phyloP scores from a whole-genome alignment of 2,329 filamentous ascomycete genomes.

The Diaporthe citri region DNA sequence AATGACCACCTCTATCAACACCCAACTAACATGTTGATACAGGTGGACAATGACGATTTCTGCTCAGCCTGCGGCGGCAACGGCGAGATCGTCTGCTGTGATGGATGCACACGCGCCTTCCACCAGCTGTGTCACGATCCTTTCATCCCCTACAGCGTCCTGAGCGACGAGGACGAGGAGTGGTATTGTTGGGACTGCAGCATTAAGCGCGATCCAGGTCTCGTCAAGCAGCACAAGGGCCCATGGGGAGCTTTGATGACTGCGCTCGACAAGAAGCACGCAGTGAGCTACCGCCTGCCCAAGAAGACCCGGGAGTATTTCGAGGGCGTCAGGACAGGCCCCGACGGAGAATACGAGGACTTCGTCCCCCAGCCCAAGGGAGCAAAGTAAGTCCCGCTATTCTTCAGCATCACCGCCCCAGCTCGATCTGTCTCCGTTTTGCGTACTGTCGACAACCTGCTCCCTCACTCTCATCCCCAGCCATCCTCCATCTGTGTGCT shows the following conservation, averaged over 20 bases:
- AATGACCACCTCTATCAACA: constrained; percentile 25
- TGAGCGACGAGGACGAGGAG: constrained; percentile 69
- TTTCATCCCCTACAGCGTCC: constrained; percentile 72
- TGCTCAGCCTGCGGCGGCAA: constrained; percentile 88
- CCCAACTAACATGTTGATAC: constrained; percentile 41
- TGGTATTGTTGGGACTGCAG: constrained; percentile 88
- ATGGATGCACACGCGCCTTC: constrained; percentile 90
- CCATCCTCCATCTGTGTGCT: background rate
- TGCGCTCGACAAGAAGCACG: constrained; percentile 75
- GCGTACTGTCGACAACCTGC: background rate
- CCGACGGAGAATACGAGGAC: constrained; percentile 86
- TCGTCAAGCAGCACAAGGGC: constrained; percentile 62
- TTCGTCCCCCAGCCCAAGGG: constrained; percentile 67
- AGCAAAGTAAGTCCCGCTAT: constrained; percentile 66
- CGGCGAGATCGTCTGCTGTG: constrained; percentile 91
- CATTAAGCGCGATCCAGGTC: constrained; percentile 61
- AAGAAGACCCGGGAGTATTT: constrained; percentile 79
- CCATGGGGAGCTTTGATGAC: constrained; percentile 74
- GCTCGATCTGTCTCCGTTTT: too few relatives aligned
- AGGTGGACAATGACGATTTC: constrained; percentile 88
- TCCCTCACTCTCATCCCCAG: background rate
- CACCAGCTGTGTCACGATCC: constrained; percentile 92
- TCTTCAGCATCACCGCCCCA: background rate
- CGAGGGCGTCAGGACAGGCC: constrained; percentile 80
- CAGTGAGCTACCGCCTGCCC: constrained; percentile 80